These are phyloP conservation scores for Eucalyptus tenuipes DNA, from an alignment of 345 rosid species.

Conservation along the genomic window DNA sequence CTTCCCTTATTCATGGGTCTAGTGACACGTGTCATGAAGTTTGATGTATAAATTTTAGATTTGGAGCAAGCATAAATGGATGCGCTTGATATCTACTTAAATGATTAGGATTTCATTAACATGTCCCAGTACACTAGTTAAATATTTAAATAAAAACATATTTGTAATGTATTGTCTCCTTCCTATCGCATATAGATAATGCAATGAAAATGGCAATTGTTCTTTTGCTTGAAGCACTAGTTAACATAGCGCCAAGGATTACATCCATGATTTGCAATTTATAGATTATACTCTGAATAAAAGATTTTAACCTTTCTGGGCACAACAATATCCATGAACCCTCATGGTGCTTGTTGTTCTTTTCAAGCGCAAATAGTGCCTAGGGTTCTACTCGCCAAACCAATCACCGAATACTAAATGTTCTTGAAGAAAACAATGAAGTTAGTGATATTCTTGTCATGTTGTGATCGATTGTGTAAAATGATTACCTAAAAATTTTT, in stretches of 20 bases:
- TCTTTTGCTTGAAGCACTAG: rapidly evolving
- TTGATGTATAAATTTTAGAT: not conserved
- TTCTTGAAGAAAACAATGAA: not conserved
- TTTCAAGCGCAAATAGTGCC: not conserved
- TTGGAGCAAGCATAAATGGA: no score
- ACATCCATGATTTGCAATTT: not conserved
- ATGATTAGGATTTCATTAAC: not conserved
- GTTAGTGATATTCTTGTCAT: not conserved
- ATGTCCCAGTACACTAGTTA: no score
- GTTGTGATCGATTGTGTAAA: not conserved
- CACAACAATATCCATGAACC: rapidly evolving
- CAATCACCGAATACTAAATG: not conserved
- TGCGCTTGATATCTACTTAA: no score
- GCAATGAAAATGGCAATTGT: rapidly evolving
- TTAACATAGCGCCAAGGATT: rapidly evolving
- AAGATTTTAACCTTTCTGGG: no score
- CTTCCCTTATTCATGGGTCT: not conserved
- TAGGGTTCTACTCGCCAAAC: not conserved
- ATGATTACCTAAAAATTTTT: no score
- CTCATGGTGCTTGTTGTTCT: not conserved
- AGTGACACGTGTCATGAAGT: not conserved
- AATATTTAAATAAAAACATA: no score
- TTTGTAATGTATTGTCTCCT: no score
- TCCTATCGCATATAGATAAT: rapidly evolving
- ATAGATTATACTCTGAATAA: rapidly evolving